A percentile compares a stretch with the other conserved stretches of the same genome.
phyloP scores from a whole-genome alignment of 2,329 filamentous ascomycete species.

The Metarhizium guizhouense region DNA sequence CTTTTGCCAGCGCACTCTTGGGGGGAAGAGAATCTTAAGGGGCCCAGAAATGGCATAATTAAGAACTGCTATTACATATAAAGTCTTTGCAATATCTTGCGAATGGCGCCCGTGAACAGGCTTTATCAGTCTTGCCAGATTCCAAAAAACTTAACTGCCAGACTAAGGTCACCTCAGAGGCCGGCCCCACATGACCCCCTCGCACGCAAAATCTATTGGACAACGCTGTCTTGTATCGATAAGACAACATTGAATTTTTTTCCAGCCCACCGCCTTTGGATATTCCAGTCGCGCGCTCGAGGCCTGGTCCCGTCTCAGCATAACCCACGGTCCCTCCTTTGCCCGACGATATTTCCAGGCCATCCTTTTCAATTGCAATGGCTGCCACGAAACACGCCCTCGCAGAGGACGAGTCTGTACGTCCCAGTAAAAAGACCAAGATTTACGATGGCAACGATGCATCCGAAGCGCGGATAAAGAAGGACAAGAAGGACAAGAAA shows the following conservation, averaged over 20 bases:
- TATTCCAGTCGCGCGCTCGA: slow-evolving; percentile 1
- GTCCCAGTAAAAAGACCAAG: slow-evolving; percentile 33
- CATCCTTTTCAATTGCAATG: slow-evolving; percentile 16
- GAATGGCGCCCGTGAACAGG: too few relatives aligned
- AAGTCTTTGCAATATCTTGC: too few relatives aligned
- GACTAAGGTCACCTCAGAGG: too few relatives aligned
- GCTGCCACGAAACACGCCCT: slow-evolving; percentile 31
- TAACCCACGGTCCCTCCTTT: too few relatives aligned
- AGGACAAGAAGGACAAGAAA: slow-evolving; percentile 32
- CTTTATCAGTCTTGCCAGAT: too few relatives aligned
- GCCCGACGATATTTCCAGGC: too few relatives aligned
- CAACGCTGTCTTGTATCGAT: slow-evolving; percentile 19
- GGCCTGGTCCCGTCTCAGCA: too few relatives aligned
- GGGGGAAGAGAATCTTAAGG: too few relatives aligned
- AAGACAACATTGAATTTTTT: slow-evolving; percentile 15
- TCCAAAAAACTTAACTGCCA: too few relatives aligned
- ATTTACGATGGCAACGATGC: slow-evolving; percentile 18
- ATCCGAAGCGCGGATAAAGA: slow-evolving; percentile 26
- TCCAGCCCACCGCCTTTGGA: slow-evolving; percentile 5
- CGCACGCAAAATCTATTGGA: neutral
- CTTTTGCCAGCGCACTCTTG: too few relatives aligned
- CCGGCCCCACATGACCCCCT: neutral
- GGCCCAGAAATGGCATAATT: too few relatives aligned
- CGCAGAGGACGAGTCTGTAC: slow-evolving; percentile 25
- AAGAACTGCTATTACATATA: too few relatives aligned